phyloP scores from a whole-genome alignment of 768 basidiomycete species.

The Mycena metata region DNA sequence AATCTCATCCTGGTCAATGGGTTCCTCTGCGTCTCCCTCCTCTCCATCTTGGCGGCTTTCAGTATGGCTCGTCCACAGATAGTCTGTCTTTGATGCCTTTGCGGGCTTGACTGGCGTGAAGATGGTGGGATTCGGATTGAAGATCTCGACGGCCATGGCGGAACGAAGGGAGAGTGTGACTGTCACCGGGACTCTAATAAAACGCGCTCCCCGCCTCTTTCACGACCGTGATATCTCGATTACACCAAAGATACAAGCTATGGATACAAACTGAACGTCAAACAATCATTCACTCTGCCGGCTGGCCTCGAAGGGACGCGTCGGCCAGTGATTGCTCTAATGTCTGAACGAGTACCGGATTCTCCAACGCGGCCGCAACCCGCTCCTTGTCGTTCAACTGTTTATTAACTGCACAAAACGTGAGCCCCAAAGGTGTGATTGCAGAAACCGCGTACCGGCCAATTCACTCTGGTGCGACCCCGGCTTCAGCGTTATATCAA shows the following conservation, averaged over 20 bases:
- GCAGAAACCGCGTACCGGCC: slow-evolving; percentile 67
- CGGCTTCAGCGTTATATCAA: slow-evolving; percentile 93
- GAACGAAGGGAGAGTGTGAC: neutral
- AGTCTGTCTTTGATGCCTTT: slow-evolving; percentile 60
- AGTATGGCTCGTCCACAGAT: slow-evolving; percentile 73
- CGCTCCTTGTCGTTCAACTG: slow-evolving; percentile 99
- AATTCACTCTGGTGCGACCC: slow-evolving; percentile 97
- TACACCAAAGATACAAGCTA: slow-evolving; percentile 37
- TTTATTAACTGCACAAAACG: slow-evolving; percentile 82
- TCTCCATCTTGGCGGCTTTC: slow-evolving; percentile 65
- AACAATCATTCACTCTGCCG: slow-evolving; percentile 28
- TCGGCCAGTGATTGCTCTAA: slow-evolving; percentile 76
- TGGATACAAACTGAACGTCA: slow-evolving; percentile 39
- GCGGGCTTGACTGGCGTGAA: slow-evolving; percentile 61
- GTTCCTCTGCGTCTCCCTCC: slow-evolving; percentile 59
- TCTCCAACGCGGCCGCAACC: slow-evolving; percentile 97
- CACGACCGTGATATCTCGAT: neutral
- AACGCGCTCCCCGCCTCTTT: slow-evolving; percentile 8
- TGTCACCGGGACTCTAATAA: slow-evolving; percentile 15
- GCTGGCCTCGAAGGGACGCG: slow-evolving; percentile 48
- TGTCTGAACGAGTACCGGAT: slow-evolving; percentile 85
- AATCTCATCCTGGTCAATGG: slow-evolving; percentile 92
- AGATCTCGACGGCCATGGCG: slow-evolving; percentile 69
- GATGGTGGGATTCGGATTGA: slow-evolving; percentile 93
- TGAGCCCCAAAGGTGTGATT: neutral